Conservation (phyloP, 2,329 filamentous ascomycete genomes). For the Colletotrichum zoysiae region DNA sequence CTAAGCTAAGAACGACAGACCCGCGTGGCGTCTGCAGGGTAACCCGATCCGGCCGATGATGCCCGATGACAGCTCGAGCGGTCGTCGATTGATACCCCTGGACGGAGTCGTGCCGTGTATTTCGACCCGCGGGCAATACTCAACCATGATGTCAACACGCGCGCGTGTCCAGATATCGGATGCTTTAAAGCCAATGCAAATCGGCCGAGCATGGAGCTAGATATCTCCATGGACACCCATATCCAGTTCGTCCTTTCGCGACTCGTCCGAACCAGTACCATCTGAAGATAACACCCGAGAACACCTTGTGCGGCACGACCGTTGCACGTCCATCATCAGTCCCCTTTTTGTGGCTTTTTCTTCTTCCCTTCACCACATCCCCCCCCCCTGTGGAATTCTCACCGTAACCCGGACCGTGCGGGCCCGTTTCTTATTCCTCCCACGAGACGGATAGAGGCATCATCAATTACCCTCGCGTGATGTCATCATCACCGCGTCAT, state of each 20-base stretch:
- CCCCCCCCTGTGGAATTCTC: neutral
- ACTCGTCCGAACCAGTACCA: neutral
- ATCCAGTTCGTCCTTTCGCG: neutral
- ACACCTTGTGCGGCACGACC: neutral
- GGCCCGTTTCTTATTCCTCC: slow-evolving; percentile 24
- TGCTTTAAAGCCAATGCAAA: neutral
- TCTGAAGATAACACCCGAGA: neutral
- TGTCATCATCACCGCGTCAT: slow-evolving; percentile 31
- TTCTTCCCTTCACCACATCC: neutral
- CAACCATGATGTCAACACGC: slow-evolving; percentile 2
- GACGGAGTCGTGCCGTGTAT: neutral
- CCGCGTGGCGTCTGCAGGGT: neutral
- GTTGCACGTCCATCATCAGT: slow-evolving; percentile 1
- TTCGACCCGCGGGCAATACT: neutral
- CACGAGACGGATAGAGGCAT: slow-evolving; percentile 17
- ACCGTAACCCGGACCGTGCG: neutral
- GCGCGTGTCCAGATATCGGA: neutral
- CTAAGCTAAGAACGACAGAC: neutral
- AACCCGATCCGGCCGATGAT: slow-evolving; percentile 4
- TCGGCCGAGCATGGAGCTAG: neutral
- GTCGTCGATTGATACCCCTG: neutral
- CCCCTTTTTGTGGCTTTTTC: neutral
- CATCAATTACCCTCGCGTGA: slow-evolving; percentile 26
- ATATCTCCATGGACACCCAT: neutral
- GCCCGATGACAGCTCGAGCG: slow-evolving; percentile 8